Evolutionary conservation across 352 stramenopile species (phyloP), one percentile per base, ranked within the genome.

Genomic region (Phytopythium chamaehyphon): DNA sequence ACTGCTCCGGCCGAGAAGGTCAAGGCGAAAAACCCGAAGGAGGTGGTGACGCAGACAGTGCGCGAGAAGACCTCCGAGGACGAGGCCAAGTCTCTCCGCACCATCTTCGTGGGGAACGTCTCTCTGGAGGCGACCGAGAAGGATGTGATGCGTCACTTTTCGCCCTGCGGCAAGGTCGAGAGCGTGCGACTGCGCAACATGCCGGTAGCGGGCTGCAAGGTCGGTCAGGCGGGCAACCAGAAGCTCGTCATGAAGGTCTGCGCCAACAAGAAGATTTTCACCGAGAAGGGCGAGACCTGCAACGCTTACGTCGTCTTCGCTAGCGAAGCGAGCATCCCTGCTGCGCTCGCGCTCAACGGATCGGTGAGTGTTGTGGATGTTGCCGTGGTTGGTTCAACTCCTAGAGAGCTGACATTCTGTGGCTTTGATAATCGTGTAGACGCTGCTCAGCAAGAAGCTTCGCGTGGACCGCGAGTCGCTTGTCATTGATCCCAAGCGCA

Each of bases 101-200:
- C 87, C 1, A 69, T 97, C 14, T 97, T 97, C 55, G 88, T 97
- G 16, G 90, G 90, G 55, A 97, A 97, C 59, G 71, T 97, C 39
- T 96, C 90, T 38, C 68, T 96, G 8, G 86, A 87, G 33, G 79
- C 86, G 45, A 91, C 79, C 21, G 57, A 71, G 31, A 94, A 91
- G 47, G 75, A 90, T 45, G 47, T 97, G 12, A 84, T 83, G 64
- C 73, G 71, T 33, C 72, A 93, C 49, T 97, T 97, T 51, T 69
- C 78, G 14, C 57, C 67, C 16, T 96, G 85, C 43, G 90, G 90
- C 46, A 82, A 89, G 45, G 82, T 97, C 15, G 87, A 96, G 51
- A 78, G 55, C 23, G 82, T 96, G 48, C 77, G 90, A 19, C 62
- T 97, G 26, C 87, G 90, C 8, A 90, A 88, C 51, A 40, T 97